Conservation (phyloP, 345 rosid species). For the Eutrema heterophyllum region DNA sequence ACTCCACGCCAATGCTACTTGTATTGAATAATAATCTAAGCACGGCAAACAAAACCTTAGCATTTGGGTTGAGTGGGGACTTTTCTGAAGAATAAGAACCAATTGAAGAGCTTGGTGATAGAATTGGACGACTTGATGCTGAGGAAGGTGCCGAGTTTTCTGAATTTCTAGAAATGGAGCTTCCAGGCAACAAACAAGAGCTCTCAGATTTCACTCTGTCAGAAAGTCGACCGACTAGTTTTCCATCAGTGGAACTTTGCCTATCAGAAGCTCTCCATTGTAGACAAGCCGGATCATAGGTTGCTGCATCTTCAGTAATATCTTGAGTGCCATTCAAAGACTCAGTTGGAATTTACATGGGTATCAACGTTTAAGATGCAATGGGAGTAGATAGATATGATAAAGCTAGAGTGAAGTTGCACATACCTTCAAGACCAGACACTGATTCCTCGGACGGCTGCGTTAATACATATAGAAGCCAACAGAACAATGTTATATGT, state of each 20-base stretch:
- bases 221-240: constrained; percentile 31
- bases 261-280: constrained; percentile 31
- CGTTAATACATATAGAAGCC: constrained; percentile 4
- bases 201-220: constrained; percentile 35
- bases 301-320: constrained; percentile 39
- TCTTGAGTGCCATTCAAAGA: constrained; percentile 21
- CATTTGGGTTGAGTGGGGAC: constrained; percentile 78
- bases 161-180: constrained; percentile 54
- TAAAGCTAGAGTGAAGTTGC: not conserved
- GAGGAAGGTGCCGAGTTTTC: constrained; percentile 39
- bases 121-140: constrained; percentile 43
- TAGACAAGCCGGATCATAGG: constrained; percentile 14
- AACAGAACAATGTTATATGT: constrained; percentile 6
- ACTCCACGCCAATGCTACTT: not conserved
- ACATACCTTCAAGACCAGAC: constrained; percentile 27
- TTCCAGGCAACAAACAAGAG: constrained; percentile 33
- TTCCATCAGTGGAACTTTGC: constrained; percentile 32
- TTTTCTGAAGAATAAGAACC: constrained; percentile 71
- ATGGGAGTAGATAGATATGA: not conserved
- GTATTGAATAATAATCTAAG: not conserved
- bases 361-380: not conserved
- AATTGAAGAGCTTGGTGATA: constrained; percentile 83
- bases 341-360: not conserved
- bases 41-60: constrained; percentile 49
- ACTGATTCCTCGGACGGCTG: constrained; percentile 28